Evolutionary conservation across 345 rosid species (phyloP).

Genomic region (Eucalyptus virginea): DNA sequence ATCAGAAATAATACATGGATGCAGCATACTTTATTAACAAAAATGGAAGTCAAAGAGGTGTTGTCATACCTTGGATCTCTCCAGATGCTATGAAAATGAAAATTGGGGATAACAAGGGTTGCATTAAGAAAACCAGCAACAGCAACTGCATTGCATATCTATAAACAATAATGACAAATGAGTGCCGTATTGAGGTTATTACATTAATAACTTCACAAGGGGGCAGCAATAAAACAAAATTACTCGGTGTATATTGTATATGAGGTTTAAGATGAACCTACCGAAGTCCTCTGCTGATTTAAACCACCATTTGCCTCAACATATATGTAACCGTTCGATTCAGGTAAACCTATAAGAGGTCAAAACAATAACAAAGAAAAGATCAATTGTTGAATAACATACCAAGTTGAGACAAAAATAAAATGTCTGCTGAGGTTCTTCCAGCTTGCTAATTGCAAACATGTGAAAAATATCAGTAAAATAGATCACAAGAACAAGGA

Average conservation of each 20-base stretch:
- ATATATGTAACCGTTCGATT: slow-evolving; percentile 89
- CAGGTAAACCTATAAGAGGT: slow-evolving; percentile 56
- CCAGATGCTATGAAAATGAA: slow-evolving; percentile 98
- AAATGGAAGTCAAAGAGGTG: background rate
- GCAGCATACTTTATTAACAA: background rate
- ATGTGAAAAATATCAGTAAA: background rate
- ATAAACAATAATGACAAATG: slow-evolving; percentile 17
- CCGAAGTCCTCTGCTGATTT: slow-evolving; percentile 99
- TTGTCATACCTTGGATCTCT: slow-evolving; percentile 83
- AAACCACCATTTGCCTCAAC: slow-evolving; percentile 98
- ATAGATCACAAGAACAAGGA: background rate
- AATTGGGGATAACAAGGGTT: slow-evolving; percentile 83
- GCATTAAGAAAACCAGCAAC: slow-evolving; percentile 99
- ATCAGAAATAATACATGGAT: background rate
- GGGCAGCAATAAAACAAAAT: background rate
- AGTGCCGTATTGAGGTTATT: background rate
- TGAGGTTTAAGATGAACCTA: slow-evolving; percentile 19
- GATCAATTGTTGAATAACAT: background rate
- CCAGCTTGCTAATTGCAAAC: background rate
- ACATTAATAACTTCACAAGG: background rate
- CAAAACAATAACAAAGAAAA: background rate
- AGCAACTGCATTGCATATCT: slow-evolving; percentile 99
- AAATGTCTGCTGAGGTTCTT: background rate
- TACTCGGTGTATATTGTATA: background rate
- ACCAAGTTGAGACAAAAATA: background rate